Conservation (phyloP, 805 yeast species). For the Yamadazyma kitorensis region DNA sequence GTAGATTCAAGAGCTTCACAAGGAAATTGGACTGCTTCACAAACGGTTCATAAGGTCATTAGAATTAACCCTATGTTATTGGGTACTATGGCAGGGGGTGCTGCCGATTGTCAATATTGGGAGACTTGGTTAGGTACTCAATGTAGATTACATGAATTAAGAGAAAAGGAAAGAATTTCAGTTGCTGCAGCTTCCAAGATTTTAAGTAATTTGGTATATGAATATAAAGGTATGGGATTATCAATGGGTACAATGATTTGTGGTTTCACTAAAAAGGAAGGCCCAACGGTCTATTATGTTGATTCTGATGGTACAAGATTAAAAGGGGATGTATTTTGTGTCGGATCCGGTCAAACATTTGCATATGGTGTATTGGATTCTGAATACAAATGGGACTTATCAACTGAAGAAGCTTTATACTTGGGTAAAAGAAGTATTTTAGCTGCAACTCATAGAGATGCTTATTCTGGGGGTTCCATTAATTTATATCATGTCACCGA, state of each 20-base stretch:
- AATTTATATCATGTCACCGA: constrained; percentile 92
- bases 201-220: constrained; percentile 82
- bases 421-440: constrained; percentile 93
- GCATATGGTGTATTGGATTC: constrained; percentile 98
- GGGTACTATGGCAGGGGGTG: constrained; percentile 99
- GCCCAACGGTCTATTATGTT: constrained; percentile 93
- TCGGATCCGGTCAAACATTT: constrained; percentile 98
- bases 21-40: constrained; percentile 97
- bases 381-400: constrained; percentile 85
- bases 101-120: constrained; percentile 99
- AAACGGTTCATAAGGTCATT: constrained; percentile 95
- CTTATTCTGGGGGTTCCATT: constrained; percentile 95
- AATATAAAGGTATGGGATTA: constrained; percentile 96
- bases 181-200: constrained; percentile 98
- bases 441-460: constrained; percentile 99
- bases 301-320: constrained; percentile 97
- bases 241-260: constrained; percentile 99
- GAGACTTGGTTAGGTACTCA: constrained; percentile 98
- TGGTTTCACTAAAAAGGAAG: constrained; percentile 93
- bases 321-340: constrained; percentile 93
- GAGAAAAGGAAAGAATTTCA: constrained; percentile 91
- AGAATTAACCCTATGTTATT: constrained; percentile 92
- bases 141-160: constrained; percentile 89
- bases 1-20: constrained; percentile 98
- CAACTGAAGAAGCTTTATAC: constrained; percentile 90